These are phyloP conservation scores for Talinum fruticosum DNA, from an alignment of 148 eudicot species.

Conservation along the genomic window DNA sequence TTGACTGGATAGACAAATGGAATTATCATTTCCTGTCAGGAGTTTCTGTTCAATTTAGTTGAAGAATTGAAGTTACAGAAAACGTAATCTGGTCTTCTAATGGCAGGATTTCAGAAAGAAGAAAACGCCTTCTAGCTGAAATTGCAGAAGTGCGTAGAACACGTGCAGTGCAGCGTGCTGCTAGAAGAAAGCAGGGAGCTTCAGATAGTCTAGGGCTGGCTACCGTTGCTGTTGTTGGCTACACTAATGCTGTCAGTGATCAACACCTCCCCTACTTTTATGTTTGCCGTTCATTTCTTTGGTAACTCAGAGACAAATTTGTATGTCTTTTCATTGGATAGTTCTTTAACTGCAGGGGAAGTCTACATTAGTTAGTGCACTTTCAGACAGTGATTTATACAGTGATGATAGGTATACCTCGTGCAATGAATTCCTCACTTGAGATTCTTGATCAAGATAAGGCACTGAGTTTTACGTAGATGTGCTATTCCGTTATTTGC, in stretches of 20 bases:
- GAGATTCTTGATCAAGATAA: background rate
- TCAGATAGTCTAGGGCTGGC: constrained; percentile 59
- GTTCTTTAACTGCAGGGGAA: constrained; percentile 62
- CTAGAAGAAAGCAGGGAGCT: constrained; percentile 72
- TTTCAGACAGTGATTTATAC: constrained; percentile 62
- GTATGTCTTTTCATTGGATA: constrained; percentile 12
- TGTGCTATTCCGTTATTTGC: constrained; percentile 24
- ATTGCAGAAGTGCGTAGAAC: constrained; percentile 85
- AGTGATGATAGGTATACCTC: constrained; percentile 62
- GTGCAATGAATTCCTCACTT: background rate
- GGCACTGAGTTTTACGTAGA: background rate
- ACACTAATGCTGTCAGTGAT: constrained; percentile 92
- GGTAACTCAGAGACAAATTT: background rate
- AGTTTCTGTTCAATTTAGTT: background rate
- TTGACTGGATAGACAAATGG: background rate
- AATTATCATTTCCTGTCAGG: background rate
- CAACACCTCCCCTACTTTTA: background rate
- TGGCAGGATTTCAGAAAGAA: constrained; percentile 74
- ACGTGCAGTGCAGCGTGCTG: constrained; percentile 90
- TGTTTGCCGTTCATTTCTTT: constrained; percentile 6
- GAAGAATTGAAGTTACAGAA: background rate
- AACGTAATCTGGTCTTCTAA: constrained; percentile 13
- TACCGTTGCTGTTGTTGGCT: constrained; percentile 90
- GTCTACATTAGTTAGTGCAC: constrained; percentile 83
- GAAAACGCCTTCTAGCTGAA: constrained; percentile 67